These are phyloP conservation scores for Capronia epimyces DNA, from an alignment of 2,329 filamentous ascomycete genomes.

Conservation along the genomic window DNA sequence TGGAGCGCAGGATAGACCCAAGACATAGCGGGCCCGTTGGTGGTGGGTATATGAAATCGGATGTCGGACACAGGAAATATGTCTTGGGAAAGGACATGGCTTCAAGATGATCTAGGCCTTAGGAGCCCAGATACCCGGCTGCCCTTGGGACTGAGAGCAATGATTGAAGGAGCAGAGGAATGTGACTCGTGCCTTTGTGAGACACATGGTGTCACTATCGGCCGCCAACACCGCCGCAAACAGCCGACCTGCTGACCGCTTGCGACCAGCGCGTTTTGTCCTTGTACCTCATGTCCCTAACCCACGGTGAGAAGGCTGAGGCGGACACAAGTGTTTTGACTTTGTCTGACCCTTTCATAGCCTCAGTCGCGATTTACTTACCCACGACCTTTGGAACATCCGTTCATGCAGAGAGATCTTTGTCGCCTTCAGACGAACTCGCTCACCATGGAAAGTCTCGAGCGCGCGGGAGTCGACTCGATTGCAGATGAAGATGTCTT, in stretches of 20 bases:
- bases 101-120: not conserved
- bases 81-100: conserved; percentile 21
- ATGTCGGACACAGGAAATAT: conserved; percentile 31
- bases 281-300: not conserved
- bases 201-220: not conserved
- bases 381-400: not conserved
- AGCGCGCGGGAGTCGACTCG: conserved; percentile 22
- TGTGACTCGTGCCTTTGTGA: not conserved
- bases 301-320: conserved; percentile 1
- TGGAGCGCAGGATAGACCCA: conserved; percentile 32
- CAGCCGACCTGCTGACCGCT: not conserved
- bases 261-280: not conserved
- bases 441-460: conserved; percentile 1
- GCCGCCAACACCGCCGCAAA: not conserved
- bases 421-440: not conserved
- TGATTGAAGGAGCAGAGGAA: conserved; percentile 6
- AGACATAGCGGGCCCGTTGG: conserved; percentile 31
- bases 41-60: conserved; percentile 31
- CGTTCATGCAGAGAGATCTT: conserved; percentile 1
- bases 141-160: not conserved
- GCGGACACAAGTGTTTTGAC: not conserved
- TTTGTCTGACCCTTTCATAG: conserved; percentile 1
- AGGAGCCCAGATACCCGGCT: not conserved
- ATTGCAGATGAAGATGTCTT: conserved; percentile 35
- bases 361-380: conserved; percentile 1